Percentiles rank a stretch among this genome's conserved stretches.
phyloP scores from a whole-genome alignment of 2,329 filamentous ascomycete genomes.

The Penicillium sp. region DNA sequence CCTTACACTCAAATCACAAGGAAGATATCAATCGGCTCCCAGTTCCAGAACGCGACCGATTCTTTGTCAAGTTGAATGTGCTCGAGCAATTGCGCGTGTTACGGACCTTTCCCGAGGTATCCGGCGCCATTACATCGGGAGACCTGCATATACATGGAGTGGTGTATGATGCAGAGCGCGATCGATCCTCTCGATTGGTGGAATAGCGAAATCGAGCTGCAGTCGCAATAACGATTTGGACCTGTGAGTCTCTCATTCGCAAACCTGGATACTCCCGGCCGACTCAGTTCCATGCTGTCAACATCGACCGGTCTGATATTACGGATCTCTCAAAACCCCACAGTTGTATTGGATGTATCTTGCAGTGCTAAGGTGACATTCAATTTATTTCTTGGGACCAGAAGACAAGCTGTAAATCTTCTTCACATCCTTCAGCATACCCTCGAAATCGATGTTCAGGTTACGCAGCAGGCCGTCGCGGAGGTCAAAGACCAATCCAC shows the following conservation, averaged over 20 bases:
- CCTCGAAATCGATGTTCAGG: slow-evolving; percentile 63
- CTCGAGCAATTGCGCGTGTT: slow-evolving; percentile 21
- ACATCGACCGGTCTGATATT: no score
- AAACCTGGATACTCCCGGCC: no score
- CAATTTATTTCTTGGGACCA: not conserved
- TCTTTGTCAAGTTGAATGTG: slow-evolving; percentile 23
- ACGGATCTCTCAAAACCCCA: not conserved
- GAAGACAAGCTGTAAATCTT: slow-evolving; percentile 20
- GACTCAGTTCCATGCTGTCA: no score
- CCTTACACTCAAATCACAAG: slow-evolving; percentile 10
- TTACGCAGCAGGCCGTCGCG: slow-evolving; percentile 68
- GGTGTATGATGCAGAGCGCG: slow-evolving; percentile 16
- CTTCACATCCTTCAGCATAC: slow-evolving; percentile 45
- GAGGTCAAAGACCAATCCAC: slow-evolving; percentile 74
- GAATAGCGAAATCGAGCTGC: not conserved
- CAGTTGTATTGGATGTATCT: not conserved
- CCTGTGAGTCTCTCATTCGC: no score
- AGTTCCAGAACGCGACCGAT: slow-evolving; percentile 10
- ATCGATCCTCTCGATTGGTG: slow-evolving; percentile 5
- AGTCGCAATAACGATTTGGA: no score
- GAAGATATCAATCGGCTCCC: slow-evolving; percentile 12
- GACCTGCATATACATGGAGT: slow-evolving; percentile 17
- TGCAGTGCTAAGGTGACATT: not conserved
- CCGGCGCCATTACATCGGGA: slow-evolving; percentile 8
- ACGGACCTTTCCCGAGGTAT: slow-evolving; percentile 16